Evolutionary conservation across 2,329 filamentous ascomycete species (phyloP), one percentile per base, ranked within the genome.

Genomic region (Diaporthe eres): DNA sequence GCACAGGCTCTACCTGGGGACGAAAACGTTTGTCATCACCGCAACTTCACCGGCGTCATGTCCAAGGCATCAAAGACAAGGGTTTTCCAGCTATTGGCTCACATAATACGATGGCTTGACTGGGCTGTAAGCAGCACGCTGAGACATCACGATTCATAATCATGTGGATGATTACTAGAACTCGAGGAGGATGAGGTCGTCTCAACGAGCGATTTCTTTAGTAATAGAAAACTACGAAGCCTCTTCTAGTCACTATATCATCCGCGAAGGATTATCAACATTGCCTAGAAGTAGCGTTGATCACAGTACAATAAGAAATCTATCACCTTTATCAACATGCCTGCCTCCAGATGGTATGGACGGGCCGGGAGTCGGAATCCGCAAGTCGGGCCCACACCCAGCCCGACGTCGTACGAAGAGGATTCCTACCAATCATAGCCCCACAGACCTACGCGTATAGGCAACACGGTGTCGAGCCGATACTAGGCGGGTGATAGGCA

Each of bases 1-100:
- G 25, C 42, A 65, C 44, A 51, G 17, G 3, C 7, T 28, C 63
- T 39, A 68, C 28, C 47, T n/a, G 3, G 12, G 3, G 44, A 25
- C 12, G 1, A 19, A 25, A 37, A 1, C 19, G 31, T 28, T 39
- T 39, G 44, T 53, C 63, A 51, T 39, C 28, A 51, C 44, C 63
- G 63, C 63, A 68, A 19, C 31, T 51, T 68, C 47, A 25, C 19
- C 63, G 31, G 63, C n/a, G 8, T 39, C 31, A 68, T 37, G 6
- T n/a, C 42, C 22, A 34, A 15, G 28, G 61, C 47, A 17, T 51
- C 28, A 25, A 55, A 31, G 25, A 31, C 28, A 31, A 19, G 31
- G 47, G 19, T 68, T 15, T 19, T 28, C 44, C 28, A 44, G 44
- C 63, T 68, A 68, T 9, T 68, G 12, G 44, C 63, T 68, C 63